Evolutionary conservation across 768 basidiomycete species (phyloP).

Genomic region (Tricholoma matsutake): DNA sequence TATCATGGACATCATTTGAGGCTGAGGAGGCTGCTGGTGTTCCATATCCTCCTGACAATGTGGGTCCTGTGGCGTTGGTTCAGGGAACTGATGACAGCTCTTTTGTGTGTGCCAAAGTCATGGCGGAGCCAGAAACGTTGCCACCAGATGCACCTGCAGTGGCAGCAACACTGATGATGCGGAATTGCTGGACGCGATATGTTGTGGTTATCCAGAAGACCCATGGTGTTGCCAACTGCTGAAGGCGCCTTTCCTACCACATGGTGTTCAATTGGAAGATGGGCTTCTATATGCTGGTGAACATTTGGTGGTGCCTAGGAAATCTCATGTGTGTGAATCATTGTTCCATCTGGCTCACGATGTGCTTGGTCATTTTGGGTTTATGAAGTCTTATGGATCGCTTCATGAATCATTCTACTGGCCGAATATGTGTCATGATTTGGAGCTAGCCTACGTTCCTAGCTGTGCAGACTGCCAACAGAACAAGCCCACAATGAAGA

Average conservation of each 20-base stretch:
- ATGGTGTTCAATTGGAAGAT: neutral
- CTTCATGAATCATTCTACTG: no score
- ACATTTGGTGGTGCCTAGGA: neutral
- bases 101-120: neutral
- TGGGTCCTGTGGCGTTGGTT: neutral
- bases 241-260: conserved; percentile 10
- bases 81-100: neutral
- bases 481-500: no score
- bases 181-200: neutral
- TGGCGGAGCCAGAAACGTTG: neutral
- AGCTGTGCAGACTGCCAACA: conserved; percentile 21
- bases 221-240: neutral
- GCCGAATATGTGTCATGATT: no score
- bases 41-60: neutral
- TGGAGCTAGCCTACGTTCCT: neutral
- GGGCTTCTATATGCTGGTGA: neutral
- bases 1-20: no score
- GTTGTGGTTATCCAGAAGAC: neutral
- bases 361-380: no score
- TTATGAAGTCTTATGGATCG: conserved; percentile 22
- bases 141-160: conserved; percentile 11
- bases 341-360: no score
- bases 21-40: no score
- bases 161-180: neutral
- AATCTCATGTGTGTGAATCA: no score